Percentiles rank a stretch among this genome's conserved stretches.
Conservation (phyloP, 768 basidiomycete genomes). For the Nidularia sp. region DNA sequence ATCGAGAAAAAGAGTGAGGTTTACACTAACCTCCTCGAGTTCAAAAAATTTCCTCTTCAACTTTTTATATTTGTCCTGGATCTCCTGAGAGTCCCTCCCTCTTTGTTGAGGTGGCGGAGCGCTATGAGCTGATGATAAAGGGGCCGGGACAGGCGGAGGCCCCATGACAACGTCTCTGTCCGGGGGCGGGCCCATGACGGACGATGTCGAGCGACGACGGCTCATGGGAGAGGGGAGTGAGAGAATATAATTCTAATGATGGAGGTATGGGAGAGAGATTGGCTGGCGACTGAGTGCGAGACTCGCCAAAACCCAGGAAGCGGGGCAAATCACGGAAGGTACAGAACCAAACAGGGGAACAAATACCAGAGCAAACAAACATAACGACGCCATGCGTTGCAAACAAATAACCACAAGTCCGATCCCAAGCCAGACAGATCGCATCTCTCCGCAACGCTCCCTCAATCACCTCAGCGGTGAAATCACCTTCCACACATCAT, state of each 20-base stretch:
- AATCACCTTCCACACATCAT: background rate
- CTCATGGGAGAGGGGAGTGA: constrained; percentile 13
- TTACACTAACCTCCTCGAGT: constrained; percentile 60
- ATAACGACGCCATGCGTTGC: constrained; percentile 35
- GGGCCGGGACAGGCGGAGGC: constrained; percentile 36
- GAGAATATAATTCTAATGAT: constrained; percentile 11
- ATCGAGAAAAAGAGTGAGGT: constrained; percentile 15
- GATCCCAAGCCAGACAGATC: background rate
- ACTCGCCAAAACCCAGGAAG: constrained; percentile 23
- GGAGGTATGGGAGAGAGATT: constrained; percentile 23
- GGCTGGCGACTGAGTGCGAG: constrained; percentile 18
- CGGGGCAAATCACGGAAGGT: constrained; percentile 29
- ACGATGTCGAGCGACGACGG: constrained; percentile 16
- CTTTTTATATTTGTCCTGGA: constrained; percentile 57
- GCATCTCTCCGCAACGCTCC: background rate
- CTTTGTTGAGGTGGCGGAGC: constrained; percentile 21
- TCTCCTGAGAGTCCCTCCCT: constrained; percentile 38
- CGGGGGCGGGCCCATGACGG: constrained; percentile 32
- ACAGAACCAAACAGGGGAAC: constrained; percentile 21
- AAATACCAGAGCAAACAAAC: constrained; percentile 22
- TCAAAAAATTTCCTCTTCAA: constrained; percentile 66
- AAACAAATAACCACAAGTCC: constrained; percentile 25
- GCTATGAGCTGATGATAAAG: constrained; percentile 20
- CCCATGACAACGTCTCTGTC: constrained; percentile 53
- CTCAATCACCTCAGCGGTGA: background rate